phyloP scores from a whole-genome alignment of 2,329 filamentous ascomycete genomes.

The Monascus ruber region DNA sequence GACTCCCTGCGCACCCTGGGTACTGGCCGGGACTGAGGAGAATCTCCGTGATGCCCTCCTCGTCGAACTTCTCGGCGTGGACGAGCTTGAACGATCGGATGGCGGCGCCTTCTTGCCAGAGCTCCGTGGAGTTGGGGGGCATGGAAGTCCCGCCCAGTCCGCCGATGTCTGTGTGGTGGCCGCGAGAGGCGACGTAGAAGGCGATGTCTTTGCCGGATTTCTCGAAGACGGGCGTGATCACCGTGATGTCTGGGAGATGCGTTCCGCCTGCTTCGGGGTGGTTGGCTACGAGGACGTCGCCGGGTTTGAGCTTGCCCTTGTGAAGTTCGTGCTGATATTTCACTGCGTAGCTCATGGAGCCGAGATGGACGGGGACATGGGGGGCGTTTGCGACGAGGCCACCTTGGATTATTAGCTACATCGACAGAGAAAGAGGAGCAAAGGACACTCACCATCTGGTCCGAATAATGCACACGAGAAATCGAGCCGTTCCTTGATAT shows the following conservation, averaged over 20 bases:
- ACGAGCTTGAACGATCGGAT: constrained; percentile 57
- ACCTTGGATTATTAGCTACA: constrained; percentile 7
- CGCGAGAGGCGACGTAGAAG: constrained; percentile 67
- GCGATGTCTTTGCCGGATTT: constrained; percentile 55
- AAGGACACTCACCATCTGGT: constrained; percentile 45
- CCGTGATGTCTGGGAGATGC: constrained; percentile 67
- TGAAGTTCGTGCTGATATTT: constrained; percentile 63
- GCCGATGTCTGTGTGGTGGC: constrained; percentile 67
- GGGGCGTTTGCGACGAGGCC: constrained; percentile 55
- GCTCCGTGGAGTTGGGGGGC: constrained; percentile 41
- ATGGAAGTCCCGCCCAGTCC: constrained; percentile 68
- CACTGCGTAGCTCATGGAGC: constrained; percentile 71
- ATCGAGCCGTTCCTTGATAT: constrained; percentile 74
- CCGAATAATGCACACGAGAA: constrained; percentile 75
- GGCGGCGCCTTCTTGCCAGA: constrained; percentile 45
- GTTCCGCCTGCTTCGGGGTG: constrained; percentile 76
- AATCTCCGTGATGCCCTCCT: constrained; percentile 56
- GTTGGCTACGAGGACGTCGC: constrained; percentile 69
- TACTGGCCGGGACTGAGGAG: constrained; percentile 58
- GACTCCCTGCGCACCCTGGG: constrained; percentile 62
- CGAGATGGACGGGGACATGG: constrained; percentile 67
- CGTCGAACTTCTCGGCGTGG: constrained; percentile 60
- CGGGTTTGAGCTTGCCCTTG: constrained; percentile 59
- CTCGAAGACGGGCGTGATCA: constrained; percentile 64
- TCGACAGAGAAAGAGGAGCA: background rate